Evolutionary conservation across 2,329 filamentous ascomycete species (phyloP).

Genomic region (Cercospora janseana): DNA sequence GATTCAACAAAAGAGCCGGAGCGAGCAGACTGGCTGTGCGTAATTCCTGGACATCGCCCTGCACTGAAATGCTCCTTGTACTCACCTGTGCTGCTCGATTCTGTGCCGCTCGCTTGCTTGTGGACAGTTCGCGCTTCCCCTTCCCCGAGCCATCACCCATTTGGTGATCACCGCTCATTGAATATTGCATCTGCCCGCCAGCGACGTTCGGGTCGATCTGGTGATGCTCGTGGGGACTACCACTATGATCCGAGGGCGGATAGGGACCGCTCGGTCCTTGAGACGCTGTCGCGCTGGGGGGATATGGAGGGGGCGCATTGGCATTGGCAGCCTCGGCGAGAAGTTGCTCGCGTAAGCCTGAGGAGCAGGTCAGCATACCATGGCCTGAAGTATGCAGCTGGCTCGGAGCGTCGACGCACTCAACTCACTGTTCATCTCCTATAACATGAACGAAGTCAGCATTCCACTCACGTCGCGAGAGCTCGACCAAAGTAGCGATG

Average conservation of each 20-base stretch:
- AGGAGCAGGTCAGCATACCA: constrained; percentile 14
- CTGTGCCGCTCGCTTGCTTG: constrained; percentile 93
- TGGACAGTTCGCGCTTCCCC: constrained; percentile 86
- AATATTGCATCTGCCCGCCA: constrained; percentile 46
- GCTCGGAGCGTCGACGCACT: constrained; percentile 37
- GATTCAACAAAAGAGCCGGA: too few species aligned
- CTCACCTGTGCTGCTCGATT: constrained; percentile 94
- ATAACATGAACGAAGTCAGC: constrained; percentile 22
- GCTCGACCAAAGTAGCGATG: constrained; percentile 11
- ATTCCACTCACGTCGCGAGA: not conserved
- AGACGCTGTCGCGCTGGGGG: constrained; percentile 35
- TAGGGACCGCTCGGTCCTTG: constrained; percentile 38
- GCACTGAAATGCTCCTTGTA: too few species aligned
- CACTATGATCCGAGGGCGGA: constrained; percentile 41
- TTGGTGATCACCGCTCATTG: constrained; percentile 50
- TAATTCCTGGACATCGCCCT: not conserved
- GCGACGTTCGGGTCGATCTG: constrained; percentile 61
- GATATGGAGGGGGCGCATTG: constrained; percentile 42
- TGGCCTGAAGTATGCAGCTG: constrained; percentile 3
- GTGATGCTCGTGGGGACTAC: constrained; percentile 44
- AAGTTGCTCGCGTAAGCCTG: constrained; percentile 63
- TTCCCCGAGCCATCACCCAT: constrained; percentile 61
- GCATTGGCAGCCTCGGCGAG: constrained; percentile 50
- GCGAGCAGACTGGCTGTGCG: too few species aligned
- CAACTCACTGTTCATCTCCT: constrained; percentile 41